Evolutionary conservation across 139 green algal genomes (phyloP).

Genomic region (Chlamydomonas sp.): DNA sequence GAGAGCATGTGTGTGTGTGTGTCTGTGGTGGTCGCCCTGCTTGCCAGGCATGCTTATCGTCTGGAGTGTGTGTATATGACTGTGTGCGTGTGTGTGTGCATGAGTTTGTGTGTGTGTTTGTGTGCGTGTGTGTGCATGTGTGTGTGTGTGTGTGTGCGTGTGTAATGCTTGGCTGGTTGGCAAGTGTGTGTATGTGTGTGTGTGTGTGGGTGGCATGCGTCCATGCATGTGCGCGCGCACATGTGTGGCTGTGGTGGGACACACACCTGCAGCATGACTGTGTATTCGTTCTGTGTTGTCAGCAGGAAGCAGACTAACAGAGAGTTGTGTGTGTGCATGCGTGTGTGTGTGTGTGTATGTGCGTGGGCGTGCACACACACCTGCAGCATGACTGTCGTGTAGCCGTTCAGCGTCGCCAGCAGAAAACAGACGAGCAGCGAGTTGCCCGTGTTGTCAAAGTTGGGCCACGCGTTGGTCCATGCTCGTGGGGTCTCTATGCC

Average conservation of each 20-base stretch:
- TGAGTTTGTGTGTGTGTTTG: too few relatives aligned
- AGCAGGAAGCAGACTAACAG: conserved; percentile 26
- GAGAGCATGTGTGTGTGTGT: too few relatives aligned
- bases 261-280: conserved; percentile 26
- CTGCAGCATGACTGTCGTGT: conserved; percentile 39
- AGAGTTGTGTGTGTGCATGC: not conserved
- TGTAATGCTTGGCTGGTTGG: too few relatives aligned
- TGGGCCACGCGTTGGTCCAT: conserved; percentile 36
- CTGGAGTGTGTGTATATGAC: too few relatives aligned
- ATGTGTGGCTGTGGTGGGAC: not conserved
- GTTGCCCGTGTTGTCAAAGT: conserved; percentile 76
- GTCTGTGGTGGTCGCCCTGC: too few relatives aligned
- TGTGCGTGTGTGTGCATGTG: not conserved
- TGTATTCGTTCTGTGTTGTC: conserved; percentile 72
- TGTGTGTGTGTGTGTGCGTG: not conserved
- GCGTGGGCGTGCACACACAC: conserved; percentile 2
- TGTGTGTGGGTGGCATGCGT: not conserved
- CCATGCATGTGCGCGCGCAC: not conserved
- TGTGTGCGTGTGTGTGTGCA: too few relatives aligned
- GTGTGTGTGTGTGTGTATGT: not conserved
- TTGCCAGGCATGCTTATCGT: too few relatives aligned
- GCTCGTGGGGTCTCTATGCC: conserved; percentile 13
- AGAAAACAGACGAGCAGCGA: conserved; percentile 27
- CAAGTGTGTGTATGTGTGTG: not conserved
- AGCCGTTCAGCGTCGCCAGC: conserved; percentile 67